Base-by-base conservation (phyloP, 768 basidiomycete species). In the Stropharia rugosoannulata region DNA sequence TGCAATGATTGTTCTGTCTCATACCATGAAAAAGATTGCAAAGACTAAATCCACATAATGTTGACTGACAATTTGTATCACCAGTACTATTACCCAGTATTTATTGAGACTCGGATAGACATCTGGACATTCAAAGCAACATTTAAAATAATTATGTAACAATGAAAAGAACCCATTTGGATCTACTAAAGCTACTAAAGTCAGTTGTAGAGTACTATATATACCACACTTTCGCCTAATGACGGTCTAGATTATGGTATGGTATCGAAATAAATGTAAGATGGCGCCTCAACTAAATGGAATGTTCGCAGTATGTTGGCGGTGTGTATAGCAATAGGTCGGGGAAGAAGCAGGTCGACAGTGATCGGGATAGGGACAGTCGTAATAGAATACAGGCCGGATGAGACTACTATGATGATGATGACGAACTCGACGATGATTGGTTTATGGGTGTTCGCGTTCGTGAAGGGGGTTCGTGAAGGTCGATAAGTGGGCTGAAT, bases 1-100 rank as follows among this genome's bases (percentile, higher is more conserved):
- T 19, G 82, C 85, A 0, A 93, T 91, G 89, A 66, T 81, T 13
- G 70, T 72, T 18, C 71, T 94, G 50, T 80, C 83, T 3, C 59
- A 66, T 16, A 70, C 70, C 45, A 92, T 93, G 89, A 77, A 71
- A 63, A 68, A 73, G 11, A 70, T 84, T 51, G 70, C 76, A 42
- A 64, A 62, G 27, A 74, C 69, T 15, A 74, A 71, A 68, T 68
- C 73, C 48, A 61, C 65, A 57, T 71, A 62, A 63, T 18, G 15
- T 56, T 59, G 42, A 47, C 39, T 49, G 25, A 35, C 25, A 40
- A 45, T 42, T 52, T 35, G 44, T 52, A 42, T 44, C 35, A 35
- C 29, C 42, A 44, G n/a, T 44, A 52, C 32, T 45, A 46, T 46
- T 7, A 46, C 22, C 22, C 37, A 55, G 9, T 35, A 50, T 56